phyloP scores from a whole-genome alignment of 345 rosid species.

The Eucalyptus decipiens region DNA sequence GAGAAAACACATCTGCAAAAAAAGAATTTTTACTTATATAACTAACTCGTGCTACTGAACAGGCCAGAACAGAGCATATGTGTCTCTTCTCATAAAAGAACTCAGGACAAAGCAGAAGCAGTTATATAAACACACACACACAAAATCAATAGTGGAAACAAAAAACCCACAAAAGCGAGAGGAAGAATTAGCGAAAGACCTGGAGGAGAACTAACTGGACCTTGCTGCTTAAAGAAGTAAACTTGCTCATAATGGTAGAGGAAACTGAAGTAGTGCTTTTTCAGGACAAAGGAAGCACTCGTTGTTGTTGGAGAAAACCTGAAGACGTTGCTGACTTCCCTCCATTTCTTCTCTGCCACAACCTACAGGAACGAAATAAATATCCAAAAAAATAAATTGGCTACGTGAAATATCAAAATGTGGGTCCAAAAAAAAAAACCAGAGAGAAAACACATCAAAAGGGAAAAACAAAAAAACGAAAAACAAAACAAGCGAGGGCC shows the following conservation, averaged over 20 bases:
- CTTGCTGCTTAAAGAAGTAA: constrained; percentile 61
- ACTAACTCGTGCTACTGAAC: not conserved
- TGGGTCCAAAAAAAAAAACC: not conserved
- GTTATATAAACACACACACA: not conserved
- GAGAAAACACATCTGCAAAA: constrained; percentile 19
- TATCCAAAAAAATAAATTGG: not conserved
- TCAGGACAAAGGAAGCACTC: constrained; percentile 89
- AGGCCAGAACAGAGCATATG: not conserved
- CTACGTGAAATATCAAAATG: not conserved
- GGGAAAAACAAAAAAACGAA: not conserved
- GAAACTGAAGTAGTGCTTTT: constrained; percentile 73
- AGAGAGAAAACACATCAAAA: not conserved
- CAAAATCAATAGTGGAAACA: not conserved
- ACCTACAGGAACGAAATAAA: constrained; percentile 27
- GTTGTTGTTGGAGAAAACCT: constrained; percentile 85
- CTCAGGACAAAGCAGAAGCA: not conserved
- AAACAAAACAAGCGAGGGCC: not conserved
- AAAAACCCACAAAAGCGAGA: not conserved
- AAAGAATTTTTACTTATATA: not conserved
- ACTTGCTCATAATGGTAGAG: constrained; percentile 91
- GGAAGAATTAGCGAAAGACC: constrained; percentile 9
- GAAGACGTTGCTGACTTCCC: constrained; percentile 92
- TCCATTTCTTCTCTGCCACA: constrained; percentile 97
- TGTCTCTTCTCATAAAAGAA: not conserved
- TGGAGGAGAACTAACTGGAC: constrained; percentile 42